These are phyloP conservation scores for Trametes punicea DNA, from an alignment of 768 basidiomycete genomes.

Conservation along the genomic window DNA sequence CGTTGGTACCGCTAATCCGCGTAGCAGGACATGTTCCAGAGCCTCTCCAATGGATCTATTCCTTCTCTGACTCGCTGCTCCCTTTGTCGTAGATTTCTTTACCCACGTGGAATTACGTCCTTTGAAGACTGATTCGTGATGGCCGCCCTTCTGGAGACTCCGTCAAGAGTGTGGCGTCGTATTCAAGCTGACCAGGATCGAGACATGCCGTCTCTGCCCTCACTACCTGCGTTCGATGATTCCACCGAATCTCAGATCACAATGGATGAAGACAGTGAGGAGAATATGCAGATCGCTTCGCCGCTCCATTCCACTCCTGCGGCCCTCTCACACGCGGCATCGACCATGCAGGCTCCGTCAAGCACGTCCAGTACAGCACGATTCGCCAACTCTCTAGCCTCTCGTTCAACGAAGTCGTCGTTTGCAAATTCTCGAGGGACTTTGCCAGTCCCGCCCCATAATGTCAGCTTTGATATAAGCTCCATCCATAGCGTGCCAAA, in stretches of 20 bases:
- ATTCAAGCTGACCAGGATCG: constrained; percentile 72
- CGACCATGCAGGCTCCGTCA: constrained; percentile 48
- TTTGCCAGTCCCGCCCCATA: not conserved
- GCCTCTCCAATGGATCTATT: too few species aligned
- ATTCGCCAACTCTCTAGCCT: constrained; percentile 52
- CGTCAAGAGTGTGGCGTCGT: constrained; percentile 80
- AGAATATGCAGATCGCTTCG: constrained; percentile 43
- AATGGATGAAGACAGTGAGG: constrained; percentile 35
- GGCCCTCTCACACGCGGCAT: constrained; percentile 47
- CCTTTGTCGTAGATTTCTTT: too few species aligned
- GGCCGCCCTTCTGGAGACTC: constrained; percentile 55
- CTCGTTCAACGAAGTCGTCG: constrained; percentile 38
- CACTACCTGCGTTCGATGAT: constrained; percentile 68
- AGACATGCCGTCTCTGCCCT: constrained; percentile 82
- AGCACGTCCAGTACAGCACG: constrained; percentile 48
- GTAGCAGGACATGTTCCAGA: too few species aligned
- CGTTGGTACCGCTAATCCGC: too few species aligned
- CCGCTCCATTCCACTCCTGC: constrained; percentile 63
- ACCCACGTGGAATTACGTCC: too few species aligned
- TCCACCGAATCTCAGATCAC: constrained; percentile 43
- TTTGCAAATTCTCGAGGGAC: constrained; percentile 29
- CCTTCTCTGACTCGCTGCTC: too few species aligned
- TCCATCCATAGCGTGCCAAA: constrained; percentile 29
- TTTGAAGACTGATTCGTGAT: constrained; percentile 14
- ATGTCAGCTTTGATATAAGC: constrained; percentile 34